phyloP scores from a whole-genome alignment of 2,329 filamentous ascomycete species.

The Phoma herbarum region DNA sequence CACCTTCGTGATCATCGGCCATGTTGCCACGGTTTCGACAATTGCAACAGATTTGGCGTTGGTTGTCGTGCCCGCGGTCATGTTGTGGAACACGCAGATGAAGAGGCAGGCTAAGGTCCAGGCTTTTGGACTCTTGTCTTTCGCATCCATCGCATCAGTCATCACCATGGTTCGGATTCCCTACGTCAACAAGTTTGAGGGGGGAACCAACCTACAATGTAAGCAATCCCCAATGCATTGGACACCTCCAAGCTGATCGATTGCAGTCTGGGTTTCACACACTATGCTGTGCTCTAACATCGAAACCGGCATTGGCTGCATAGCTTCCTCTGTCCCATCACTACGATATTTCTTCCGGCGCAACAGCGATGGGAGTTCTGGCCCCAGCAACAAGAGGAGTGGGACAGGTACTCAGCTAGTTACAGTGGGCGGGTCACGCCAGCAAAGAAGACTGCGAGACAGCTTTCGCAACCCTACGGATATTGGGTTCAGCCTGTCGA shows the following conservation, averaged over 20 bases:
- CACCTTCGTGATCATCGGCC: constrained; percentile 34
- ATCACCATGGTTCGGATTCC: constrained; percentile 30
- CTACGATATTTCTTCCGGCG: constrained; percentile 29
- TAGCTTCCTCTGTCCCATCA: constrained; percentile 32
- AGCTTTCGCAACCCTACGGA: constrained; percentile 25
- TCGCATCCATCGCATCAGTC: constrained; percentile 28
- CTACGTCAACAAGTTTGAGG: constrained; percentile 35
- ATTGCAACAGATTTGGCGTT: constrained; percentile 34
- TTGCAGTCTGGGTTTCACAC: constrained; percentile 33
- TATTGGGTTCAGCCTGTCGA: constrained; percentile 25
- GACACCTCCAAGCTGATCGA: background rate
- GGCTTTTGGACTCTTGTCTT: constrained; percentile 33
- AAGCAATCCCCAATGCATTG: background rate
- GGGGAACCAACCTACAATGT: constrained; percentile 28
- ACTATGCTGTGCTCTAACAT: constrained; percentile 37
- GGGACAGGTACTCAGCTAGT: constrained; percentile 14
- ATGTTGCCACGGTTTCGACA: constrained; percentile 32
- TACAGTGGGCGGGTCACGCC: constrained; percentile 19
- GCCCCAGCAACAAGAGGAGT: constrained; percentile 22
- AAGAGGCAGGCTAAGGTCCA: constrained; percentile 32
- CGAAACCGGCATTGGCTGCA: constrained; percentile 36
- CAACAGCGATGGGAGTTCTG: constrained; percentile 23
- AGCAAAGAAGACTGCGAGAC: constrained; percentile 14
- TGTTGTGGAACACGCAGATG: constrained; percentile 39
- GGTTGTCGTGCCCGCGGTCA: constrained; percentile 32